Percentiles rank a stretch among this genome's conserved stretches.
Evolutionary conservation across 1,284 basidiomycete genomes (phyloP).

Genomic region (Pterulicium gracile): DNA sequence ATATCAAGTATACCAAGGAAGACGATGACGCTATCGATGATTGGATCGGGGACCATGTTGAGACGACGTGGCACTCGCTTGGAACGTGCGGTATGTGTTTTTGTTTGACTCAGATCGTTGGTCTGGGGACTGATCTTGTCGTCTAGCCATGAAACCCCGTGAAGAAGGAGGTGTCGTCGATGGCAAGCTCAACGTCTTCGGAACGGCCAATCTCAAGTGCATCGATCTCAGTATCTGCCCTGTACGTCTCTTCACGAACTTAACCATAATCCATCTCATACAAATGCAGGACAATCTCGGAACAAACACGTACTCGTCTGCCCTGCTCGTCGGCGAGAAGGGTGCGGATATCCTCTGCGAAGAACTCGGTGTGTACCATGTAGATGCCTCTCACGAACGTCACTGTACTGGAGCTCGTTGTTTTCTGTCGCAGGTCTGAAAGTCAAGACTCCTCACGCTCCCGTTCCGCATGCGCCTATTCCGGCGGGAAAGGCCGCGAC

Average conservation of each 20-base stretch:
- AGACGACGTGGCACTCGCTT: slow-evolving; percentile 68
- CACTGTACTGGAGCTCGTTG: neutral
- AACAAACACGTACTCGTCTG: slow-evolving; percentile 64
- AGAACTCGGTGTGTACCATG: slow-evolving; percentile 40
- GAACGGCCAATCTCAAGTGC: slow-evolving; percentile 59
- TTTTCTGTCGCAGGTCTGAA: slow-evolving; percentile 35
- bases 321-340: slow-evolving; percentile 60
- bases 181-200: slow-evolving; percentile 59
- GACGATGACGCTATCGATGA: slow-evolving; percentile 64
- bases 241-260: slow-evolving; percentile 27
- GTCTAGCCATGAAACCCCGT: slow-evolving; percentile 64
- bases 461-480: slow-evolving; percentile 57
- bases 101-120: slow-evolving; percentile 3
- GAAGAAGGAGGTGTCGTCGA: slow-evolving; percentile 72
- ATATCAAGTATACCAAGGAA: slow-evolving; percentile 51
- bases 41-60: slow-evolving; percentile 61
- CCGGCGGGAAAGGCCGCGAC: slow-evolving; percentile 46
- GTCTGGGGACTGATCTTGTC: slow-evolving; percentile 11
- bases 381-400: neutral
- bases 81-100: slow-evolving; percentile 37
- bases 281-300: slow-evolving; percentile 58
- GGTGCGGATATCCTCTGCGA: slow-evolving; percentile 50
- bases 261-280: too few species aligned
- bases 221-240: slow-evolving; percentile 62
- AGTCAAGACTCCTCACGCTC: slow-evolving; percentile 50